A percentile compares a stretch with the other conserved stretches of the same genome.
Evolutionary conservation across 768 basidiomycete genomes (phyloP).

Genomic region (Coprinopsis sp.): DNA sequence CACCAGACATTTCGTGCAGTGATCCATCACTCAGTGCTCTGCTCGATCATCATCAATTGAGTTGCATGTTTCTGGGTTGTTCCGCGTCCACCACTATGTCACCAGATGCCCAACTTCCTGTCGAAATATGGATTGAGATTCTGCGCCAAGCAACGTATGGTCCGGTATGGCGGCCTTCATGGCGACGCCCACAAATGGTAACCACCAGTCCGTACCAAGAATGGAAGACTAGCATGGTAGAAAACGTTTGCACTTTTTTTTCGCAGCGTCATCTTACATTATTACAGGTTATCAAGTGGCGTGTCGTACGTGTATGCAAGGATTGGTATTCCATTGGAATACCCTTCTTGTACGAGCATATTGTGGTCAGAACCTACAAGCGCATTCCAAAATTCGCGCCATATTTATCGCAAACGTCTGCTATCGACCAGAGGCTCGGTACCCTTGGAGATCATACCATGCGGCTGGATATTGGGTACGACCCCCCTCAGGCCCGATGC

Average conservation of each 20-base stretch:
- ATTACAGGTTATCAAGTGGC: conserved; percentile 20
- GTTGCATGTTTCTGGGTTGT: no score
- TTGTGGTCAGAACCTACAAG: conserved; percentile 10
- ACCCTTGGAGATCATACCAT: background rate
- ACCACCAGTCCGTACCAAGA: background rate
- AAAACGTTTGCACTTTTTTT: background rate
- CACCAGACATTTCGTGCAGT: no score
- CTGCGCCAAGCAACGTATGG: conserved; percentile 9
- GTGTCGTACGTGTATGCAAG: conserved; percentile 23
- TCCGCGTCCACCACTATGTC: no score
- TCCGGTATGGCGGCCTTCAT: background rate
- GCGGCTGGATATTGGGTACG: background rate
- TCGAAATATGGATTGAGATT: conserved; percentile 2
- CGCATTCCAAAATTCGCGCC: background rate
- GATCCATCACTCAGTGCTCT: no score
- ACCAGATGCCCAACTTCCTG: no score
- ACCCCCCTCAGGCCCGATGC: background rate
- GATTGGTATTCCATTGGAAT: conserved; percentile 18
- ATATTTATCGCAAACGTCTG: background rate
- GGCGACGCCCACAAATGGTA: background rate
- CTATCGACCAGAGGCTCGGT: background rate
- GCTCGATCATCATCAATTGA: no score
- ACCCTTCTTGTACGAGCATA: conserved; percentile 23
- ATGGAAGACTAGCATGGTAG: background rate
- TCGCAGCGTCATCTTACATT: background rate